These are phyloP conservation scores for Kwoniella europaea DNA, from an alignment of 768 basidiomycete genomes.

Conservation along the genomic window DNA sequence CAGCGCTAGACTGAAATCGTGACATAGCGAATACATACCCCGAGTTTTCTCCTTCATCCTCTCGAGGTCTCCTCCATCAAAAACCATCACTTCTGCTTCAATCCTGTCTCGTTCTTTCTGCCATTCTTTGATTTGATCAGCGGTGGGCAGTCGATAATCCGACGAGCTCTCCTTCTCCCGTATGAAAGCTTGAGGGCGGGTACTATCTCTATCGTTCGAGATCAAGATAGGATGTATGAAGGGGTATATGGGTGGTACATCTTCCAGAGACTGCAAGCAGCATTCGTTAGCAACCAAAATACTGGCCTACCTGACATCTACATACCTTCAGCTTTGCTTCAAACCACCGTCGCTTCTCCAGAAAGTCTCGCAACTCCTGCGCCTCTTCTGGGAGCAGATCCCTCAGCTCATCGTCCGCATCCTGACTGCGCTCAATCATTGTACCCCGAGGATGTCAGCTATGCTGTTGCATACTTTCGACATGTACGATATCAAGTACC, in stretches of 20 bases:
- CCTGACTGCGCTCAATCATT: not conserved
- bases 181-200: not conserved
- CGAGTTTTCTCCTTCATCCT: slow-evolving; percentile 50
- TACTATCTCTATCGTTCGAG: not conserved
- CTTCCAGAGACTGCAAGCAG: slow-evolving; percentile 32
- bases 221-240: slow-evolving; percentile 36
- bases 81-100: slow-evolving; percentile 47
- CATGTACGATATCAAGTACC: not conserved
- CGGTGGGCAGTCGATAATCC: slow-evolving; percentile 24
- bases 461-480: no score
- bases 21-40: slow-evolving; percentile 26
- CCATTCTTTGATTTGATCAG: slow-evolving; percentile 25
- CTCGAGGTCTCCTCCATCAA: slow-evolving; percentile 51
- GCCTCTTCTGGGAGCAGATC: slow-evolving; percentile 46
- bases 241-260: slow-evolving; percentile 38
- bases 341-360: slow-evolving; percentile 51
- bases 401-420: slow-evolving; percentile 32
- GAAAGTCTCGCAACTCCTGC: slow-evolving; percentile 39
- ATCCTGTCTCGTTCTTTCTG: slow-evolving; percentile 40
- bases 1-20: slow-evolving; percentile 9
- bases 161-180: not conserved
- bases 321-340: slow-evolving; percentile 45
- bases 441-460: not conserved
- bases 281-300: slow-evolving; percentile 2
- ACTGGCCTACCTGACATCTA: not conserved